phyloP scores from a whole-genome alignment of 345 rosid genomes.

The Citrus cavaleriei region DNA sequence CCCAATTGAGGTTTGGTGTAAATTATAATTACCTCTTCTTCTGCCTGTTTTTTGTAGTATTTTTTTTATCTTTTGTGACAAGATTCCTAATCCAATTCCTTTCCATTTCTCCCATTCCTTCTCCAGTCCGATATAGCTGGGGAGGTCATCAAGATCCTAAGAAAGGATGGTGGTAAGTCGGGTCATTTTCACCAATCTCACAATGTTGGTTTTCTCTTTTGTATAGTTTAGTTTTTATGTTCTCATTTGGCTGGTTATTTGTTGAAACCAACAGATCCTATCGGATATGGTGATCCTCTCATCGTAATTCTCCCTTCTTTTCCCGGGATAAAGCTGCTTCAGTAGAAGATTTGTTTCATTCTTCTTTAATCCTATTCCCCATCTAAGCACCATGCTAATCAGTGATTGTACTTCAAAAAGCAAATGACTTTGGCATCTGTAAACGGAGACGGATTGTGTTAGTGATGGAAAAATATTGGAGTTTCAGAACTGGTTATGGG shows the following conservation, averaged over 20 bases:
- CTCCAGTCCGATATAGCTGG: slow-evolving; percentile 78
- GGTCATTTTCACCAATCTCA: neutral
- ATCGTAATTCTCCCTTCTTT: slow-evolving; percentile 80
- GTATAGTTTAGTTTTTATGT: neutral
- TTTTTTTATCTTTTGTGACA: neutral
- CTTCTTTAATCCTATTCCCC: neutral
- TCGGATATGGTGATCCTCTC: slow-evolving; percentile 85
- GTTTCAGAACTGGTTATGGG: neutral
- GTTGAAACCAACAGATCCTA: slow-evolving; percentile 54
- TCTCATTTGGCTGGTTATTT: slow-evolving; percentile 4
- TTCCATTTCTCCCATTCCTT: slow-evolving; percentile 1
- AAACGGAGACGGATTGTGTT: neutral
- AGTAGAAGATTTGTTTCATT: slow-evolving; percentile 27
- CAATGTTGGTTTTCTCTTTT: neutral
- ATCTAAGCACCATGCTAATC: neutral
- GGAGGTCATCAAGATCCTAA: slow-evolving; percentile 69
- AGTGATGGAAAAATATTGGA: neutral
- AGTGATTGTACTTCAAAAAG: neutral
- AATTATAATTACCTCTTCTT: neutral
- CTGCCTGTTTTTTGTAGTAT: neutral
- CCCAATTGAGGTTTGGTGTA: slow-evolving; percentile 60
- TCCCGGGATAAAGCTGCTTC: slow-evolving; percentile 91
- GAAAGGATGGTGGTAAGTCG: slow-evolving; percentile 73
- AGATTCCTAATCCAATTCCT: neutral
- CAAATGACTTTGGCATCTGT: neutral